Percentiles rank a stretch among this genome's conserved stretches.
phyloP scores from a whole-genome alignment of 345 rosid genomes.

The Fremontodendron californicum region DNA sequence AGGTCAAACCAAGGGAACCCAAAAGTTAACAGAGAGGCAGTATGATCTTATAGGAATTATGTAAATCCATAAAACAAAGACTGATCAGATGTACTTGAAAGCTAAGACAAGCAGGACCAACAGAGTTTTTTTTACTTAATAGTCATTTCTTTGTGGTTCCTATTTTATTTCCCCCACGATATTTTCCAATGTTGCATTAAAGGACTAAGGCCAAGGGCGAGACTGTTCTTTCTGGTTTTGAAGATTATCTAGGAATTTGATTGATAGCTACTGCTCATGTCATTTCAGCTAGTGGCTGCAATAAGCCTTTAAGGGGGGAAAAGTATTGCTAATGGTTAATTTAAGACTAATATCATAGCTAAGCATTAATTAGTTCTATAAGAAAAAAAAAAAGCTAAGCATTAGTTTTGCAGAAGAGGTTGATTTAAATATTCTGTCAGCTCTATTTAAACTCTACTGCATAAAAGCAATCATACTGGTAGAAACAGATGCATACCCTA shows the following conservation, averaged over 20 bases:
- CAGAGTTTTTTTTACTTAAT: background rate
- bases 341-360: background rate
- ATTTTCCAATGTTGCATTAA: background rate
- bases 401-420: background rate
- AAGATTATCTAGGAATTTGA: background rate
- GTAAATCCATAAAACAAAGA: background rate
- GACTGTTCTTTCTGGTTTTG: background rate
- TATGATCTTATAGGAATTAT: background rate
- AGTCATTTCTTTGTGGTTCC: background rate
- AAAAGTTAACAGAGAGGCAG: background rate
- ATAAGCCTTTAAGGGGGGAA: background rate
- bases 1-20: conserved; percentile 9
- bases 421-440: background rate
- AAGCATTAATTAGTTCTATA: background rate
- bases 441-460: background rate
- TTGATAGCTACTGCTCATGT: background rate
- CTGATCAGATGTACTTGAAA: background rate
- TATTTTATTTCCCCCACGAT: background rate
- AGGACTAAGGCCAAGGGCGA: background rate
- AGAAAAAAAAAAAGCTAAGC: background rate
- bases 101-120: background rate
- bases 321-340: background rate
- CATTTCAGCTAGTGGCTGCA: background rate
- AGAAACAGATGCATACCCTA: conserved; percentile 52
- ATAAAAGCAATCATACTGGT: background rate